Conservation (phyloP, 2,329 filamentous ascomycete genomes). For the Diaporthe ilicicola region DNA sequence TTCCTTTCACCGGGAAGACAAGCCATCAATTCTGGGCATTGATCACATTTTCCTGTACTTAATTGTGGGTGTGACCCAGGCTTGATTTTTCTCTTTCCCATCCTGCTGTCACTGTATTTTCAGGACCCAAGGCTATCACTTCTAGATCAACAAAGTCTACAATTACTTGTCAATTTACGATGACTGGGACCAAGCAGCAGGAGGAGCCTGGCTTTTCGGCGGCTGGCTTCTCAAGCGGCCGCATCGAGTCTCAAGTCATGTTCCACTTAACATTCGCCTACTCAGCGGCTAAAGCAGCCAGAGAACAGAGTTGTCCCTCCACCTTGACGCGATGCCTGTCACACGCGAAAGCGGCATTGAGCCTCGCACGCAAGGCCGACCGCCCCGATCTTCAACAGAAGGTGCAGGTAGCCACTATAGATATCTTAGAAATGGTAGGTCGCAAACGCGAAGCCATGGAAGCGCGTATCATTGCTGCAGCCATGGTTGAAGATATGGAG, state of each 20-base stretch:
- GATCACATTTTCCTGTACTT: no score
- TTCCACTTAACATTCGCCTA: neutral
- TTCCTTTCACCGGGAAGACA: no score
- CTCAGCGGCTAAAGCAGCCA: neutral
- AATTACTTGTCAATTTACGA: constrained; percentile 36
- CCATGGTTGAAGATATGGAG: neutral
- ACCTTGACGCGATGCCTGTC: neutral
- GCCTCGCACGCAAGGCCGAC: neutral
- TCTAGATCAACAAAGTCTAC: no score
- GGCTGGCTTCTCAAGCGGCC: neutral
- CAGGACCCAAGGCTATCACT: no score
- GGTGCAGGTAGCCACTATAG: neutral
- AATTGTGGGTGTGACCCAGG: no score
- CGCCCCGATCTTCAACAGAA: neutral
- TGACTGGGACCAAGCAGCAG: neutral
- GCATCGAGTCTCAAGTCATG: neutral
- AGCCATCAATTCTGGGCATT: no score
- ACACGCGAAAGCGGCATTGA: neutral
- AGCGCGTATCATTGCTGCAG: neutral
- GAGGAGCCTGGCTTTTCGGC: neutral
- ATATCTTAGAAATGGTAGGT: neutral
- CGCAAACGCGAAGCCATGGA: neutral
- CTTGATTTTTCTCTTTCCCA: no score
- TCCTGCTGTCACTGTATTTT: no score
- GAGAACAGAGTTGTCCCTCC: neutral